phyloP scores from a whole-genome alignment of 768 basidiomycete genomes.

The Chalciporus chontae region DNA sequence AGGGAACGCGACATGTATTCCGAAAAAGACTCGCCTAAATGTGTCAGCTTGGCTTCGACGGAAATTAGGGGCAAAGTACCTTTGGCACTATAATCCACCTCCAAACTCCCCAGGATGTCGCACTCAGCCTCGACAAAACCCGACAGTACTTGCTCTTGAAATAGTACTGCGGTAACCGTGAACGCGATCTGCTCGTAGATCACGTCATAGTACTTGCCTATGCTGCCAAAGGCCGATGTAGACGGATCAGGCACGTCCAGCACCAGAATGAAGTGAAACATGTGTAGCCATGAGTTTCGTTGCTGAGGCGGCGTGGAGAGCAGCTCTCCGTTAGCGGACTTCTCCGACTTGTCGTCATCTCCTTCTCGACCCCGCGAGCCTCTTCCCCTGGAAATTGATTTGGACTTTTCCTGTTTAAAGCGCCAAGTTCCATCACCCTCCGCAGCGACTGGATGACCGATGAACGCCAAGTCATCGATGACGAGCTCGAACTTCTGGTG shows the following conservation, averaged over 20 bases:
- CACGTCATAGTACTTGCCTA: conserved; percentile 77
- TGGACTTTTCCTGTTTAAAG: conserved; percentile 62
- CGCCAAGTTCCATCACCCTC: conserved; percentile 72
- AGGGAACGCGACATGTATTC: conserved; percentile 58
- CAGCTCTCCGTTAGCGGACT: conserved; percentile 35
- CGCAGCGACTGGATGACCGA: conserved; percentile 91
- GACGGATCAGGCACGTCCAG: conserved; percentile 89
- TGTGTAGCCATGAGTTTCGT: conserved; percentile 55
- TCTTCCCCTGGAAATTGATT: conserved; percentile 50
- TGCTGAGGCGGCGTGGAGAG: conserved; percentile 17
- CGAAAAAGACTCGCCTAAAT: conserved; percentile 56
- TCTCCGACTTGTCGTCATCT: conserved; percentile 33
- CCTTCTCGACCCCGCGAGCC: conserved; percentile 45
- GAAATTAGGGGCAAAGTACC: conserved; percentile 46
- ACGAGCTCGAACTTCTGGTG: conserved; percentile 93
- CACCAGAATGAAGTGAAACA: conserved; percentile 84
- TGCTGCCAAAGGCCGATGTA: conserved; percentile 73
- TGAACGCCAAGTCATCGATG: conserved; percentile 87
- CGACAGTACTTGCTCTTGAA: conserved; percentile 83
- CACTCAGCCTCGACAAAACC: conserved; percentile 86
- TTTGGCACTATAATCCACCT: conserved; percentile 66
- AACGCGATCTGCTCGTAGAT: conserved; percentile 89
- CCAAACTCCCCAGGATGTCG: conserved; percentile 62
- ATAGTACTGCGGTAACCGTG: conserved; percentile 87
- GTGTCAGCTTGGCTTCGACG: conserved; percentile 7